Evolutionary conservation across 257 asterid species (phyloP).

Genomic region (Echium plantagineum): DNA sequence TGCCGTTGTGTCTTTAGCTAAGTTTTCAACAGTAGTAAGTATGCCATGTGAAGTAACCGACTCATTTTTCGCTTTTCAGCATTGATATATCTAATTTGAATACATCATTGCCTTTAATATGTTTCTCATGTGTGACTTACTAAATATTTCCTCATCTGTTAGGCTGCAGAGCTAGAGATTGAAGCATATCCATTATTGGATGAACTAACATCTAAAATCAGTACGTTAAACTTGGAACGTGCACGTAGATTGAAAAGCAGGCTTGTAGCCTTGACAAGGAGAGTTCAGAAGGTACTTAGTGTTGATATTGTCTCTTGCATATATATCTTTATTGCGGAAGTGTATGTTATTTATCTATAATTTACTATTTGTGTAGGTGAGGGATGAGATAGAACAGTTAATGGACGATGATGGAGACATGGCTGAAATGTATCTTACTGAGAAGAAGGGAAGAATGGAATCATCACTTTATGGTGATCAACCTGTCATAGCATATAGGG

Average conservation of each 20-base stretch:
- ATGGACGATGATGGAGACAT: conserved; percentile 99
- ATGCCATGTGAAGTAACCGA: neutral
- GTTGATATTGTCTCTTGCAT: conserved; percentile 8
- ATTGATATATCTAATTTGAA: neutral
- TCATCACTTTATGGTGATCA: conserved; percentile 76
- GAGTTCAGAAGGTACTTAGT: conserved; percentile 85
- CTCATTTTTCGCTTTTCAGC: neutral
- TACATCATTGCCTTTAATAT: neutral
- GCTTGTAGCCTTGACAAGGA: conserved; percentile 90
- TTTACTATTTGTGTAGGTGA: conserved; percentile 47
- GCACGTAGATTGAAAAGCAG: conserved; percentile 95
- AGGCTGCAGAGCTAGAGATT: conserved; percentile 97
- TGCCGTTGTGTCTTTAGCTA: neutral
- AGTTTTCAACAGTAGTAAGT: neutral
- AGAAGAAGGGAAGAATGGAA: conserved; percentile 77
- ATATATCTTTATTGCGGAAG: conserved; percentile 10
- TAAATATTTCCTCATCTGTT: neutral
- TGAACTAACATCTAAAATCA: conserved; percentile 93
- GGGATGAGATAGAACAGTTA: conserved; percentile 98
- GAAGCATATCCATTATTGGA: conserved; percentile 98
- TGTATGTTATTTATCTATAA: conserved; percentile 9
- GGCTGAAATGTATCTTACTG: conserved; percentile 99
- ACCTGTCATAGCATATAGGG: conserved; percentile 59
- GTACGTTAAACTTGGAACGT: conserved; percentile 87
- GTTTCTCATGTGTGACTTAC: neutral